phyloP scores from a whole-genome alignment of 208 protist genomes.

The Angomonas ambiguus region DNA sequence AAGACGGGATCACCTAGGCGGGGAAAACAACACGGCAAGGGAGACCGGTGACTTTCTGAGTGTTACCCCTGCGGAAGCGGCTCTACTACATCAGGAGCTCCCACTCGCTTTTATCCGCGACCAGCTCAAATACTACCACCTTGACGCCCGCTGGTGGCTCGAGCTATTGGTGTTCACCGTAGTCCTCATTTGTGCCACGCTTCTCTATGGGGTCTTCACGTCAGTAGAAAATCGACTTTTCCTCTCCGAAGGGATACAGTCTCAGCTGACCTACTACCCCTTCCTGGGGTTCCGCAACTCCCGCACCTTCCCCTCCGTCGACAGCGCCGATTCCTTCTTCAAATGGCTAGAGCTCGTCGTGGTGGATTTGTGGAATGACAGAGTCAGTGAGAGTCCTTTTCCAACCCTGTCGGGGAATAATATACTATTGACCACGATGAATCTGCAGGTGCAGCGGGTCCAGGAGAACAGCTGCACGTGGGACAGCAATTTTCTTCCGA shows the following conservation, averaged over 20 bases:
- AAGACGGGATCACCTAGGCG: not conserved
- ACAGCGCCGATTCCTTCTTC: slow-evolving; percentile 11
- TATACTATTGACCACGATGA: slow-evolving; percentile 17
- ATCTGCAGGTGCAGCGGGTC: slow-evolving; percentile 15
- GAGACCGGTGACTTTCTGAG: not conserved
- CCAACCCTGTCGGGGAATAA: slow-evolving; percentile 15
- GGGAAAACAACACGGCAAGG: not conserved
- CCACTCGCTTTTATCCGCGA: slow-evolving; percentile 29
- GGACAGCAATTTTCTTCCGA: slow-evolving; percentile 13
- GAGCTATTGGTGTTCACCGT: slow-evolving; percentile 7
- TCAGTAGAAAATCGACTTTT: slow-evolving; percentile 8
- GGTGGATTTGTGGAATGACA: slow-evolving; percentile 16
- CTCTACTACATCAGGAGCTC: slow-evolving; percentile 28
- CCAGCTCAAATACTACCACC: slow-evolving; percentile 14
- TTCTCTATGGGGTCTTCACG: slow-evolving; percentile 8
- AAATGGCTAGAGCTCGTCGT: slow-evolving; percentile 9
- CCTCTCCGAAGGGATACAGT: slow-evolving; percentile 9
- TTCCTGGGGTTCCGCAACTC: slow-evolving; percentile 10
- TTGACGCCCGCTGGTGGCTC: slow-evolving; percentile 20
- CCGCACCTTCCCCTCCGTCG: slow-evolving; percentile 19
- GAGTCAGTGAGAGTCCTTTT: not conserved
- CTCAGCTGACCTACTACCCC: slow-evolving; percentile 13
- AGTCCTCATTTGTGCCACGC: slow-evolving; percentile 14
- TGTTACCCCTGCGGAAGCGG: slow-evolving; percentile 22
- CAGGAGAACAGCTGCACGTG: slow-evolving; percentile 15